Conservation (phyloP, 352 stramenopile genomes). For the Pythium dissotocum region DNA sequence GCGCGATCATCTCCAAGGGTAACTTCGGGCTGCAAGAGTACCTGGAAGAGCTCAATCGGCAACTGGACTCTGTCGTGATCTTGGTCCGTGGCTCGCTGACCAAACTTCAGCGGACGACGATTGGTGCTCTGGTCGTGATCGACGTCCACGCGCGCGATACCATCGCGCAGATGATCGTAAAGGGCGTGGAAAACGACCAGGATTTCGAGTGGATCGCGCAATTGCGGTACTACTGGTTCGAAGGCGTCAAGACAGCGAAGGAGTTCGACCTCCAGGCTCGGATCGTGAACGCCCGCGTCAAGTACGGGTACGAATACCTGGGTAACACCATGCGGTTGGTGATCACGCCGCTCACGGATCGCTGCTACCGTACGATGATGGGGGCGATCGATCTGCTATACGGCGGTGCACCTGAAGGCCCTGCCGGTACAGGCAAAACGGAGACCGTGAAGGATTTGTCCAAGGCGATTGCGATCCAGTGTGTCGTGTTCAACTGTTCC, state of each 20-base stretch:
- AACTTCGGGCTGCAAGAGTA: constrained; percentile 77
- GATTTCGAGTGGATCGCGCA: constrained; percentile 95
- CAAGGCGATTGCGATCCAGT: constrained; percentile 88
- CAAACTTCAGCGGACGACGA: constrained; percentile 91
- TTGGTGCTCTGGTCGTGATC: constrained; percentile 92
- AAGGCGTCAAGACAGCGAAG: constrained; percentile 51
- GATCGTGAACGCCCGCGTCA: constrained; percentile 88
- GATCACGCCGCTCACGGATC: constrained; percentile 89
- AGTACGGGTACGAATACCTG: constrained; percentile 90
- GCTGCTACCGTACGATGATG: constrained; percentile 90
- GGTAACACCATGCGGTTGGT: constrained; percentile 86
- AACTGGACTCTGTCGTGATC: constrained; percentile 91
- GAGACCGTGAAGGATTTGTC: constrained; percentile 87
- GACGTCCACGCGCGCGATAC: constrained; percentile 93
- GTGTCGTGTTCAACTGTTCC: constrained; percentile 89
- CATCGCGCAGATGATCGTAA: constrained; percentile 91
- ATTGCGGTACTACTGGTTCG: constrained; percentile 93
- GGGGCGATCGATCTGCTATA: constrained; percentile 89
- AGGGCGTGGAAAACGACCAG: constrained; percentile 81
- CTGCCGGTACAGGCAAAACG: constrained; percentile 84
- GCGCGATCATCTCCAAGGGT: constrained; percentile 74
- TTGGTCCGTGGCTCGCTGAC: constrained; percentile 91
- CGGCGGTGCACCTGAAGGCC: constrained; percentile 81
- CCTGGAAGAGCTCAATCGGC: constrained; percentile 79
- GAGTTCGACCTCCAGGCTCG: constrained; percentile 80